Conservation (phyloP, 1,284 basidiomycete species). For the Fomitopsis betulina region DNA sequence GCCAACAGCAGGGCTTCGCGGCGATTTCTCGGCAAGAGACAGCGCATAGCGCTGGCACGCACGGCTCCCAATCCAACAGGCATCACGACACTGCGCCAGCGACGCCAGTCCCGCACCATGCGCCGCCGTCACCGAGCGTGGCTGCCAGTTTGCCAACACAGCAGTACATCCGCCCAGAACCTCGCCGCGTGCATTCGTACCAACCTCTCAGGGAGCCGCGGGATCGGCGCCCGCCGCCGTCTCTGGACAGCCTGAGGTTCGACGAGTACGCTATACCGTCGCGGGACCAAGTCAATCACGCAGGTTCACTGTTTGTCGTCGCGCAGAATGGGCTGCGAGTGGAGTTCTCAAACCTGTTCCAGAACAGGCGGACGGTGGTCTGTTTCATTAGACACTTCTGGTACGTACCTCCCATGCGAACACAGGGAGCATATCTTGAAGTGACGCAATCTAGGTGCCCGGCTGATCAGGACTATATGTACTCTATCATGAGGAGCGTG, state of each 20-base stretch:
- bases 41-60: background rate
- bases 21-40: background rate
- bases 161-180: constrained; percentile 1
- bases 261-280: constrained; percentile 35
- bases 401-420: constrained; percentile 24
- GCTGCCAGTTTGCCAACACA: constrained; percentile 7
- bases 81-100: constrained; percentile 14
- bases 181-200: constrained; percentile 1
- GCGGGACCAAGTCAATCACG: constrained; percentile 49
- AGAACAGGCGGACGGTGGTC: constrained; percentile 62
- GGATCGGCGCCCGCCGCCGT: constrained; percentile 7
- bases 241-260: constrained; percentile 16
- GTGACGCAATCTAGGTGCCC: constrained; percentile 47
- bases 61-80: background rate
- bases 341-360: constrained; percentile 72
- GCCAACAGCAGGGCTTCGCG: background rate
- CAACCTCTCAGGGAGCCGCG: constrained; percentile 2
- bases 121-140: constrained; percentile 11
- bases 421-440: background rate
- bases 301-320: constrained; percentile 58
- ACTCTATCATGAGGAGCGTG: constrained; percentile 52
- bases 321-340: constrained; percentile 63
- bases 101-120: constrained; percentile 6
- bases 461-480: constrained; percentile 82
- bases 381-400: constrained; percentile 76